Evolutionary conservation across 1,284 basidiomycete species (phyloP).

Genomic region (Marasmius sp.): DNA sequence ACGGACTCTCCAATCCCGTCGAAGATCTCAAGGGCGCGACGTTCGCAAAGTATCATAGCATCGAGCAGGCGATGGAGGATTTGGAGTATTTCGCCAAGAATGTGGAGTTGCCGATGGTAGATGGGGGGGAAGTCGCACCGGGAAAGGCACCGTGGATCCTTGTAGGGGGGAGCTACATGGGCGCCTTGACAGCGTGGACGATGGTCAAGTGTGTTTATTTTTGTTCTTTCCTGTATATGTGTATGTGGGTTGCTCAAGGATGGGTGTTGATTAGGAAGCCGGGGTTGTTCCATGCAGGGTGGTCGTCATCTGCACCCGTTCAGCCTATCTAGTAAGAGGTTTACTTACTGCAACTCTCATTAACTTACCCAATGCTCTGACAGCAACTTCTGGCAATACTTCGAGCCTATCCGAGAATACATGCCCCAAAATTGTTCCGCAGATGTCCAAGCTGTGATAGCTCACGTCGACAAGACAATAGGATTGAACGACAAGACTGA

Average conservation of each 20-base stretch:
- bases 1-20: constrained; percentile 52
- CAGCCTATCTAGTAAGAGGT: constrained; percentile 56
- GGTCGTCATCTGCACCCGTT: constrained; percentile 71
- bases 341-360: no score
- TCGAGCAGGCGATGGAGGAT: constrained; percentile 74
- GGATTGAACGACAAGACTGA: constrained; percentile 39
- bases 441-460: constrained; percentile 63
- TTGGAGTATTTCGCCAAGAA: constrained; percentile 69
- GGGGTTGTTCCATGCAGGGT: constrained; percentile 64
- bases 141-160: constrained; percentile 62
- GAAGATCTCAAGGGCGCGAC: constrained; percentile 60
- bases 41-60: constrained; percentile 52
- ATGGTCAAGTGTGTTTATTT: constrained; percentile 60
- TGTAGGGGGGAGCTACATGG: constrained; percentile 34
- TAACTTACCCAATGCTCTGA: no score
- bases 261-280: no score
- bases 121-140: no score
- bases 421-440: constrained; percentile 76
- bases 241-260: no score
- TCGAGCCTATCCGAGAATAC: constrained; percentile 64
- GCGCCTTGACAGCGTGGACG: constrained; percentile 69
- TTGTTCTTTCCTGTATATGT: constrained; percentile 22
- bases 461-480: constrained; percentile 60
- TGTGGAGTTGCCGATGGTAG: constrained; percentile 60
- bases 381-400: constrained; percentile 70